Evolutionary conservation across 306 rosid genomes (phyloP), one percentile per base, ranked within the genome.

Genomic region (Citrullus colocynthis): DNA sequence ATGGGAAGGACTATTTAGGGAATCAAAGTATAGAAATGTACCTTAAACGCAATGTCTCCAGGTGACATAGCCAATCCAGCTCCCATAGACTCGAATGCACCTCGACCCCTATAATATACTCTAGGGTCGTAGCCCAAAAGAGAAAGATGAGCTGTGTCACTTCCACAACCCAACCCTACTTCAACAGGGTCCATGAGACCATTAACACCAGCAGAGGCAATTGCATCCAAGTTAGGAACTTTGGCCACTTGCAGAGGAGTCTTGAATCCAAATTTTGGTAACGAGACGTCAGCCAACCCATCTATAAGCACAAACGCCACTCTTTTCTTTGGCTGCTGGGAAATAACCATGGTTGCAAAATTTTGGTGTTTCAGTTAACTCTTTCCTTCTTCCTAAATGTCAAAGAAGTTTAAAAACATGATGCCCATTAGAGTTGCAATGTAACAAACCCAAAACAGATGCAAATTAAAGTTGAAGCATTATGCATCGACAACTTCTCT

Each of bases 41-140:
- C 99, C 93, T 92, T 95, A 75, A 90, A 95, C 78, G 99, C 99
- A 82, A 95, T 95, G 84, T 95, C 97, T 75, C 97, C 99, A 28
- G 99, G 99, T 64, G 91, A 92, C 97, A 95, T 95, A 69, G 93
- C 99, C 84, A 95, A 85, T 76, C 99, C 99, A 59, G 97, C 99
- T 44, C 99, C 99, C 97, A 95, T 95, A 81, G 97, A 95, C 83
- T 95, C 97, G 79, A 95, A 95, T 28, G 97, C 97, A 63, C 99
- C 99, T 36, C 99, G 89, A 54, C 99, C 99, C 1, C 88, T 91
- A 67, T 95, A 95, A 88, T 92, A 95, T 59, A 92, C 86, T 82
- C 96, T 90, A 12, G 97, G 99, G 71, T 95, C 89, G 55, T 95
- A 92, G 52, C 97, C 97, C 89, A 95, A 52, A 18, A 95, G 84